phyloP scores from a whole-genome alignment of 1,139 yeast species.

The Candida sp. region DNA sequence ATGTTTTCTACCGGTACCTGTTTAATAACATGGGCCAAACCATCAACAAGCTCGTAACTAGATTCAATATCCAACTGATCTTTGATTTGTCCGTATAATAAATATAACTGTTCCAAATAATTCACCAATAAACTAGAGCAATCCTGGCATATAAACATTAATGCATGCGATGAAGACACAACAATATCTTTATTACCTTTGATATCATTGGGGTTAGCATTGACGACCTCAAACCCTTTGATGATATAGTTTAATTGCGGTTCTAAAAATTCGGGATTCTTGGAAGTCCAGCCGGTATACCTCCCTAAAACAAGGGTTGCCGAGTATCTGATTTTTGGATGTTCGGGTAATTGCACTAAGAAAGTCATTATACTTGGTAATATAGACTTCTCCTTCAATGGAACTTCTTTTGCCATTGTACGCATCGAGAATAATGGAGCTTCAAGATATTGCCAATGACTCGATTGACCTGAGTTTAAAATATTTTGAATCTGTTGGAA shows the following conservation, averaged over 20 bases:
- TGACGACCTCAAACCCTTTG: constrained; percentile 58
- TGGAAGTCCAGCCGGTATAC: constrained; percentile 92
- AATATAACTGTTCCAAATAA: constrained; percentile 72
- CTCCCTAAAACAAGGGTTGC: constrained; percentile 92
- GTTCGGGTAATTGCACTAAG: constrained; percentile 74
- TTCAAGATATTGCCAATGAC: constrained; percentile 82
- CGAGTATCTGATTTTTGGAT: constrained; percentile 84
- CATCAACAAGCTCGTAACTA: constrained; percentile 80
- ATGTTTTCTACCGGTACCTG: constrained; percentile 42
- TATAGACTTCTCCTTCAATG: constrained; percentile 60
- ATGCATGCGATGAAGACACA: constrained; percentile 89
- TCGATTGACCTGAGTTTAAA: constrained; percentile 27
- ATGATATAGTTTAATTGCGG: constrained; percentile 83
- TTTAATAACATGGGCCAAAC: constrained; percentile 79
- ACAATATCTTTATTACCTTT: constrained; percentile 48
- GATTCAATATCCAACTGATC: constrained; percentile 62
- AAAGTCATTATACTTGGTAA: constrained; percentile 78
- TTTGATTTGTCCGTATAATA: constrained; percentile 67
- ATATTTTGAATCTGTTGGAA: constrained; percentile 47
- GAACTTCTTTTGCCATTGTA: constrained; percentile 92
- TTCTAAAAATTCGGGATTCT: constrained; percentile 79
- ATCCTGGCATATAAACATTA: constrained; percentile 93
- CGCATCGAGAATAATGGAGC: constrained; percentile 89
- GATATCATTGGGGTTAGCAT: constrained; percentile 10
- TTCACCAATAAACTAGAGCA: constrained; percentile 68